A percentile compares a stretch with the other conserved stretches of the same genome.
phyloP scores from a whole-genome alignment of 805 yeast genomes.

The Kodamaea fukazawae region DNA sequence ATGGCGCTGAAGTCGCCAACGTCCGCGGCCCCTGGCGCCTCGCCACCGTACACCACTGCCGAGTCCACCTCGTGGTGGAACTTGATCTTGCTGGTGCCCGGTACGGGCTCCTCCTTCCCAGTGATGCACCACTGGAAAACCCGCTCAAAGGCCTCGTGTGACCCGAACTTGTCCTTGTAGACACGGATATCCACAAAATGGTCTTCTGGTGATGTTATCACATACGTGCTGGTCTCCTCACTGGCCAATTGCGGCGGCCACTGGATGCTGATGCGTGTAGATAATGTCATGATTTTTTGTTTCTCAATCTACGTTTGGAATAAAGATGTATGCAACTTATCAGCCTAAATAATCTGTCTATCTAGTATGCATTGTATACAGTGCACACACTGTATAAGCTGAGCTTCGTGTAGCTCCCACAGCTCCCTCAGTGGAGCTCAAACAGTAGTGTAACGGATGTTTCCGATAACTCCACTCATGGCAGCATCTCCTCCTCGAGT shows the following conservation, averaged over 20 bases:
- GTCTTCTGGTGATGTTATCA: constrained; percentile 41
- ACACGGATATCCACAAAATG: constrained; percentile 49
- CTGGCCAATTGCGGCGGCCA: constrained; percentile 45
- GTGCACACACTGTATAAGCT: too few relatives aligned
- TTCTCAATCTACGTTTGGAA: too few relatives aligned
- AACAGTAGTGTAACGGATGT: too few relatives aligned
- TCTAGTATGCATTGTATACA: too few relatives aligned
- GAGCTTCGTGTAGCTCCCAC: too few relatives aligned
- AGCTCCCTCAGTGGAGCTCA: too few relatives aligned
- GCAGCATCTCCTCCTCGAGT: constrained; percentile 6
- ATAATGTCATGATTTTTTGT: constrained; percentile 27
- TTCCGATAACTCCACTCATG: too few relatives aligned
- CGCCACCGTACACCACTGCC: constrained; percentile 27
- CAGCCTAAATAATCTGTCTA: too few relatives aligned
- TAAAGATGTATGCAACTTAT: too few relatives aligned
- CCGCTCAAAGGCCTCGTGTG: constrained; percentile 16
- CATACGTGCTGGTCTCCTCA: constrained; percentile 50
- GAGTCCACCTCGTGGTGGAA: constrained; percentile 47
- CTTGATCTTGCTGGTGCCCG: constrained; percentile 32
- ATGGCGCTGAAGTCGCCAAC: constrained; percentile 44
- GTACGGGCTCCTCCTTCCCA: constrained; percentile 44
- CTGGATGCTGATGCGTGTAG: constrained; percentile 50
- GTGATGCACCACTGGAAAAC: constrained; percentile 58
- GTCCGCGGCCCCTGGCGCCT: constrained; percentile 37
- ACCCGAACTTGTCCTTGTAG: constrained; percentile 10